Conservation (phyloP, 495 filamentous ascomycete species). For the Amniculicola lignicola region DNA sequence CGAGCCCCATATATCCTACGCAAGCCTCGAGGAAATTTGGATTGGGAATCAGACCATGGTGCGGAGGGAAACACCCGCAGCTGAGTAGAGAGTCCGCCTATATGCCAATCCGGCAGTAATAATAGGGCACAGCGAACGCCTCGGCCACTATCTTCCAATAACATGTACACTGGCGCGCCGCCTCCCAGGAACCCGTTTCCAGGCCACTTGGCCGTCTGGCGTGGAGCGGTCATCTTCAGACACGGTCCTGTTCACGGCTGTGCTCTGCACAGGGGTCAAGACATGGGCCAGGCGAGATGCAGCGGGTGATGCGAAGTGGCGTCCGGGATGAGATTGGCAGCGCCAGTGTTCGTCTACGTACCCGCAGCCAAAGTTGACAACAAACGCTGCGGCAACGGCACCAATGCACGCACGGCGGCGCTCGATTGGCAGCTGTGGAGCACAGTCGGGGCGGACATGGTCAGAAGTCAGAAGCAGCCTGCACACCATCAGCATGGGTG, state of each 20-base stretch:
- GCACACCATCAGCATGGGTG: constrained; percentile 10
- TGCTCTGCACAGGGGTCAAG: neutral
- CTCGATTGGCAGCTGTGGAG: constrained; percentile 3
- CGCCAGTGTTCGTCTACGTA: neutral
- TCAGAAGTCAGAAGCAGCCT: neutral
- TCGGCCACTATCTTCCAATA: neutral
- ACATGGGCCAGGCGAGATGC: neutral
- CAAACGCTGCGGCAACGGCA: constrained; percentile 9
- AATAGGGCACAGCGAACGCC: neutral
- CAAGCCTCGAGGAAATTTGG: neutral
- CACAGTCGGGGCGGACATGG: neutral
- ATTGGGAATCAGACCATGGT: neutral
- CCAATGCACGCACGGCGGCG: neutral
- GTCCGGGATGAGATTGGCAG: neutral
- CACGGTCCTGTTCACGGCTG: neutral
- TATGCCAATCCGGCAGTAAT: neutral
- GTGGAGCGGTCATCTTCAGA: neutral
- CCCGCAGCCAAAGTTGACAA: constrained; percentile 9
- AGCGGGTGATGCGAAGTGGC: neutral
- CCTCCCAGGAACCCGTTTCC: constrained; percentile 3
- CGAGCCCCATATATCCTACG: neutral
- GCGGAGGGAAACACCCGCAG: neutral
- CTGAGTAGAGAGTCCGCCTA: neutral
- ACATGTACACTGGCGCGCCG: neutral
- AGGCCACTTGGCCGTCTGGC: neutral